Evolutionary conservation across 352 stramenopile genomes (phyloP).

Genomic region (Phytophthora fragariae): DNA sequence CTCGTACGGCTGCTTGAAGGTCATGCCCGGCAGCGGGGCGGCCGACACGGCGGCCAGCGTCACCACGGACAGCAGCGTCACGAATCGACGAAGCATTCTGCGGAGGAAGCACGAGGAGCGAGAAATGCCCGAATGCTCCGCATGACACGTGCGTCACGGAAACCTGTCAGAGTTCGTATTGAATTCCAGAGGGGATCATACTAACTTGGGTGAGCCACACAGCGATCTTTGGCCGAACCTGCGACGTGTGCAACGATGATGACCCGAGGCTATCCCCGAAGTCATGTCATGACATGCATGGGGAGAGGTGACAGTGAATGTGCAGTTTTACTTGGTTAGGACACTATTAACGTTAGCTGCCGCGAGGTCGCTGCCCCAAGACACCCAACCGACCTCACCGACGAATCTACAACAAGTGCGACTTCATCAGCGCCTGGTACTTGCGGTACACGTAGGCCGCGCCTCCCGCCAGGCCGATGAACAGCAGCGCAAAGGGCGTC

Average conservation of each 20-base stretch:
- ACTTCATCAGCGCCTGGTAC: conserved; percentile 89
- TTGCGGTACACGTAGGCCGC: conserved; percentile 79
- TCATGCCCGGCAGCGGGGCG: conserved; percentile 43
- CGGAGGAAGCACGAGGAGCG: conserved; percentile 4
- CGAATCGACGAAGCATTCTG: conserved; percentile 34
- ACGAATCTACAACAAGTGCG: conserved; percentile 79
- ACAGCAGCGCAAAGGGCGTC: conserved; percentile 77
- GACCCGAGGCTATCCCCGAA: background rate
- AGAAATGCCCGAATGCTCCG: conserved; percentile 29
- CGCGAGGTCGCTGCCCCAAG: background rate
- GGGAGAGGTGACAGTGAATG: conserved; percentile 26
- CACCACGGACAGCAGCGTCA: conserved; percentile 36
- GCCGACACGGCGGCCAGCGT: conserved; percentile 34
- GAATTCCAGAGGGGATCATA: conserved; percentile 20
- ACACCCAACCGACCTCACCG: conserved; percentile 10
- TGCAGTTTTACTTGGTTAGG: conserved; percentile 36
- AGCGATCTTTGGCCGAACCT: conserved; percentile 19
- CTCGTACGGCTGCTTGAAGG: conserved; percentile 76
- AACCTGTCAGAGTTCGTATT: conserved; percentile 17
- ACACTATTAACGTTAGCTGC: conserved; percentile 28
- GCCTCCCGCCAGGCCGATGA: conserved; percentile 60
- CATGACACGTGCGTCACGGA: conserved; percentile 31
- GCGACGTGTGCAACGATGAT: conserved; percentile 9
- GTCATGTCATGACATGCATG: background rate
- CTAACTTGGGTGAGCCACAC: conserved; percentile 27